These are phyloP conservation scores for Sporobolomyces phaffii DNA, from an alignment of 768 basidiomycete genomes.

Conservation along the genomic window DNA sequence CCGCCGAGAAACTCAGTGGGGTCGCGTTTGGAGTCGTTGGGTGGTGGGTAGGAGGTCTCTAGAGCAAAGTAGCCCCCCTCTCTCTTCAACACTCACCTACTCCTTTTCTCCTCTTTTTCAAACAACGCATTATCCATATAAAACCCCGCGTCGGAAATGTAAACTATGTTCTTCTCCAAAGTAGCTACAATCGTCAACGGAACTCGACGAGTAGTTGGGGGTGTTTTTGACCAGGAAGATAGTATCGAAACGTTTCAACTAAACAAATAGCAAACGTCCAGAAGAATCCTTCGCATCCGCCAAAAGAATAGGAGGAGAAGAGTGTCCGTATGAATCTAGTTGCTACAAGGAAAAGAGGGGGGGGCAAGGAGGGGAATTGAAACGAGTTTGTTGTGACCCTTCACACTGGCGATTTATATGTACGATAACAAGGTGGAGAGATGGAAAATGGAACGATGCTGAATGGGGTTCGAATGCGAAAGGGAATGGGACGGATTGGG, in stretches of 20 bases:
- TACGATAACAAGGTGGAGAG: conserved; percentile 18
- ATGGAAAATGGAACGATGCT: neutral
- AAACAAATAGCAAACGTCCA: neutral
- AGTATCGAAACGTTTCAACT: conserved; percentile 14
- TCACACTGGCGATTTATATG: conserved; percentile 11
- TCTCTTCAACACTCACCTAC: neutral
- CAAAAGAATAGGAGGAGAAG: neutral
- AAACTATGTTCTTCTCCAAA: too few relatives aligned
- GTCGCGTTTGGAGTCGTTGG: conserved; percentile 47
- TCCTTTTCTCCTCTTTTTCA: neutral
- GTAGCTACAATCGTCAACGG: too few relatives aligned
- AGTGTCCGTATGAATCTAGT: neutral
- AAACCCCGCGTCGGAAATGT: too few relatives aligned
- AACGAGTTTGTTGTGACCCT: neutral
- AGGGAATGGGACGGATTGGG: neutral
- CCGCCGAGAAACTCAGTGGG: conserved; percentile 78
- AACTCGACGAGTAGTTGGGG: too few relatives aligned
- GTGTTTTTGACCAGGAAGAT: conserved; percentile 14
- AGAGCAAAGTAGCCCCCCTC: neutral
- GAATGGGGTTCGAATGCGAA: neutral
- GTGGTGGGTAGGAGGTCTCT: conserved; percentile 27
- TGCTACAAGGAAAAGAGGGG: neutral
- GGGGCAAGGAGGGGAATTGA: neutral
- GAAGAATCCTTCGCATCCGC: conserved; percentile 13
- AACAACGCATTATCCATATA: too few relatives aligned